Conservation (phyloP, 805 yeast species). For the Starmera pachycereana region DNA sequence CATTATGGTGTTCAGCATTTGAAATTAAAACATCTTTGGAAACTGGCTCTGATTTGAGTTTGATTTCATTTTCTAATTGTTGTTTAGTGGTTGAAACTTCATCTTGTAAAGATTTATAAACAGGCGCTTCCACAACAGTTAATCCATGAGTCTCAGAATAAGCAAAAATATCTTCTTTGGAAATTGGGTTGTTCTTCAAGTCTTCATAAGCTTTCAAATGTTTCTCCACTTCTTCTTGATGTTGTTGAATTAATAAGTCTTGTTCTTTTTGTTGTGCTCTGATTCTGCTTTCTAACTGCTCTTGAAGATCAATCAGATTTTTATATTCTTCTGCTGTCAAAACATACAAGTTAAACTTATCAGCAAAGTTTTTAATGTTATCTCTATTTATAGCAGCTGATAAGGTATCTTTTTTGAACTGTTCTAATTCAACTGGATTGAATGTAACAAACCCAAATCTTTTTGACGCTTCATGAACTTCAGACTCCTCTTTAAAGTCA, state of each 20-base stretch:
- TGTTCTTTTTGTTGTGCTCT: too few species aligned
- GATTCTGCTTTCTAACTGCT: background rate
- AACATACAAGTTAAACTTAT: conserved; percentile 12
- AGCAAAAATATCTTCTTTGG: conserved; percentile 5
- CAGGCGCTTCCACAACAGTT: conserved; percentile 21
- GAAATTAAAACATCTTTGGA: too few species aligned
- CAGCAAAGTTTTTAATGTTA: conserved; percentile 6
- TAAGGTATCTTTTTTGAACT: background rate
- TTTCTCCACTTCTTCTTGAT: too few species aligned
- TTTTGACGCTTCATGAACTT: background rate
- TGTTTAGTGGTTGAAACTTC: background rate
- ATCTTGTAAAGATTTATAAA: conserved; percentile 14
- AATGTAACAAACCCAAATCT: background rate
- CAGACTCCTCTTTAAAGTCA: background rate
- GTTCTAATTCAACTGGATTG: background rate
- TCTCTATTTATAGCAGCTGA: conserved; percentile 3
- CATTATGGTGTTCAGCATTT: too few species aligned
- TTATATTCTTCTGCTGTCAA: conserved; percentile 13
- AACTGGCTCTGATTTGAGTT: too few species aligned
- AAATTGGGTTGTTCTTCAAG: background rate
- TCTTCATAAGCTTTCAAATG: too few species aligned
- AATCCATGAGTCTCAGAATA: conserved; percentile 21
- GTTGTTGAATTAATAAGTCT: too few species aligned
- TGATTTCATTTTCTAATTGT: too few species aligned
- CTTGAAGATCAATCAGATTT: conserved; percentile 5